Evolutionary conservation across 306 rosid genomes (phyloP).

Genomic region (Argentina anserina): DNA sequence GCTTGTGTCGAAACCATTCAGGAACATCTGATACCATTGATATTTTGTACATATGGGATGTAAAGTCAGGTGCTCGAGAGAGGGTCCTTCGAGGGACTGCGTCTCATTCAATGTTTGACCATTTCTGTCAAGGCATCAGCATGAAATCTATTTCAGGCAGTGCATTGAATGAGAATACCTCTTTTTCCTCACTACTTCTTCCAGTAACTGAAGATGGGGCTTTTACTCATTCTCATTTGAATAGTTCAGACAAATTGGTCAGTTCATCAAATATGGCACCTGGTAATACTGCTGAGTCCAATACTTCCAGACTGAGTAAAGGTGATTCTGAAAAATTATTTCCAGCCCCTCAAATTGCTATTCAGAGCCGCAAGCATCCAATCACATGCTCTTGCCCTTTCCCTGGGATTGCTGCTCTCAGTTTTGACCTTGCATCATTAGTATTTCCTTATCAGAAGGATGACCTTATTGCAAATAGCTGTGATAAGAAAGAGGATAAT

Average conservation of each 20-base stretch:
- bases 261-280: constrained; percentile 47
- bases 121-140: constrained; percentile 79
- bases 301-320: constrained; percentile 43
- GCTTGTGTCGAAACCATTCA: constrained; percentile 63
- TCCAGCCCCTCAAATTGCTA: constrained; percentile 28
- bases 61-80: constrained; percentile 88
- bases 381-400: constrained; percentile 81
- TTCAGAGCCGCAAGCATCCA: constrained; percentile 54
- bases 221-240: constrained; percentile 44
- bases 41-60: constrained; percentile 83
- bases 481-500: constrained; percentile 31
- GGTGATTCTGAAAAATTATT: constrained; percentile 33
- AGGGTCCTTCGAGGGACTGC: constrained; percentile 82
- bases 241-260: constrained; percentile 37
- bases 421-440: constrained; percentile 76
- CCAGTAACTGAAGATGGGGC: constrained; percentile 70
- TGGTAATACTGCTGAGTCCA: constrained; percentile 41
- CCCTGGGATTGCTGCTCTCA: constrained; percentile 80
- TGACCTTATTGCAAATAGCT: constrained; percentile 33
- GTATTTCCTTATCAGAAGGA: constrained; percentile 52
- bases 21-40: constrained; percentile 63
- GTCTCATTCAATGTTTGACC: constrained; percentile 87
- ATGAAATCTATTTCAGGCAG: constrained; percentile 62
- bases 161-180: constrained; percentile 76
- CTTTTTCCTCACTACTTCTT: constrained; percentile 76